Percentiles rank a stretch among this genome's conserved stretches.
Conservation (phyloP, 768 basidiomycete species). For the Mycena galericulata region DNA sequence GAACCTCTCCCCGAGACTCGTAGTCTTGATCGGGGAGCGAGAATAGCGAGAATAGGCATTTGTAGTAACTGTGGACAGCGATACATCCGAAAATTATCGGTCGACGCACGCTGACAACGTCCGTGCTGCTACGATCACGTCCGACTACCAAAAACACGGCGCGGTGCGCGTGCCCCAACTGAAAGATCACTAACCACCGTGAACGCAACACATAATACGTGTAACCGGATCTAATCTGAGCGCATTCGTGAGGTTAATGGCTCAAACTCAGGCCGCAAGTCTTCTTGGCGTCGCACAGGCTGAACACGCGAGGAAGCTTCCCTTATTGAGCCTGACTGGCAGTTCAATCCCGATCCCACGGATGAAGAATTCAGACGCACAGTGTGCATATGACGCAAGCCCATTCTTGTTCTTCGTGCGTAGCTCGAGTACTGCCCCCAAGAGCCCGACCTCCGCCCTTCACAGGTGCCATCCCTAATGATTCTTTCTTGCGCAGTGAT, state of each 20-base stretch:
- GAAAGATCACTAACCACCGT: too few species aligned
- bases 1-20: too few species aligned
- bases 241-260: too few species aligned
- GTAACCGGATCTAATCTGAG: too few species aligned
- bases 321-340: conserved; percentile 60
- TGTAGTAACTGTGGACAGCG: too few species aligned
- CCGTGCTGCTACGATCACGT: too few species aligned
- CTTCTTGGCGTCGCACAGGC: conserved; percentile 60
- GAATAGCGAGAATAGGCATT: too few species aligned
- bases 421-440: conserved; percentile 26
- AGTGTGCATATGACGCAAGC: conserved; percentile 72
- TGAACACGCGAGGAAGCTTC: conserved; percentile 68
- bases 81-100: too few species aligned
- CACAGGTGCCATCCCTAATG: conserved; percentile 53
- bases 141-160: too few species aligned
- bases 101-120: background rate
- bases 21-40: too few species aligned
- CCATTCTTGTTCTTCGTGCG: conserved; percentile 51
- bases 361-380: conserved; percentile 52
- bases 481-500: conserved; percentile 57
- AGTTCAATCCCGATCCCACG: conserved; percentile 21
- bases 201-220: too few species aligned
- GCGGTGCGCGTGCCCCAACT: too few species aligned
- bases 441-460: conserved; percentile 43
- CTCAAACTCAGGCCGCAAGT: background rate